A percentile compares a stretch with the other conserved stretches of the same genome.
phyloP scores from a whole-genome alignment of 2,329 filamentous ascomycete species.

The Calycina marina region DNA sequence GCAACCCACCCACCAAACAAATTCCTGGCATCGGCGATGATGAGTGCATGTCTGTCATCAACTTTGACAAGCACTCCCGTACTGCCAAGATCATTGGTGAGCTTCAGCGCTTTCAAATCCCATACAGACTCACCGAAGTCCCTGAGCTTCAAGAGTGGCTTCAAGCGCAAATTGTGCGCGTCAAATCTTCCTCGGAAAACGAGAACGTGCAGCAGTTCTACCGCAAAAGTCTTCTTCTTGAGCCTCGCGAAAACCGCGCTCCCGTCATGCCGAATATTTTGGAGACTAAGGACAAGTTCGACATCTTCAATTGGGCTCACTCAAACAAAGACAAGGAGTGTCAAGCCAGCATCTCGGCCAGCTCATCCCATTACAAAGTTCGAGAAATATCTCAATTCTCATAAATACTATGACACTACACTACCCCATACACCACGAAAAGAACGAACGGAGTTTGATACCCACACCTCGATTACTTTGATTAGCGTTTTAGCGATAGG shows the following conservation, averaged over 20 bases:
- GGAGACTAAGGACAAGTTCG: slow-evolving; percentile 33
- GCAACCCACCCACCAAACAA: slow-evolving; percentile 74
- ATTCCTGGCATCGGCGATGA: slow-evolving; percentile 41
- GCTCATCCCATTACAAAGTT: background rate
- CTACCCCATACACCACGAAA: slow-evolving; percentile 2
- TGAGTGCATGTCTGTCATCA: slow-evolving; percentile 71
- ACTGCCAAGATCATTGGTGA: slow-evolving; percentile 94
- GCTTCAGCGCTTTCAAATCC: slow-evolving; percentile 89
- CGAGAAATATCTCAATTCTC: background rate
- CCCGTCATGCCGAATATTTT: slow-evolving; percentile 15
- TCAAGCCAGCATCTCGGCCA: background rate
- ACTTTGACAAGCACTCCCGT: slow-evolving; percentile 93
- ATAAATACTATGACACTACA: slow-evolving; percentile 1
- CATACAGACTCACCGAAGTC: slow-evolving; percentile 70
- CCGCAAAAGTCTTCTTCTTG: slow-evolving; percentile 49
- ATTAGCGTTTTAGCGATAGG: slow-evolving; percentile 24
- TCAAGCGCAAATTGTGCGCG: slow-evolving; percentile 65
- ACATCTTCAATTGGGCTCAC: slow-evolving; percentile 35
- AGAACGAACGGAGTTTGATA: slow-evolving; percentile 19
- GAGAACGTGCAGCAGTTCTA: slow-evolving; percentile 52
- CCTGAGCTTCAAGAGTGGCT: slow-evolving; percentile 91
- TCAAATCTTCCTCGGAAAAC: slow-evolving; percentile 34
- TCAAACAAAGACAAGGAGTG: slow-evolving; percentile 13
- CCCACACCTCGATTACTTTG: slow-evolving; percentile 22
- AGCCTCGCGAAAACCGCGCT: slow-evolving; percentile 34